Percentiles rank a stretch among this genome's conserved stretches.
Evolutionary conservation across 1,284 basidiomycete species (phyloP).

Genomic region (Tremellales sp.): DNA sequence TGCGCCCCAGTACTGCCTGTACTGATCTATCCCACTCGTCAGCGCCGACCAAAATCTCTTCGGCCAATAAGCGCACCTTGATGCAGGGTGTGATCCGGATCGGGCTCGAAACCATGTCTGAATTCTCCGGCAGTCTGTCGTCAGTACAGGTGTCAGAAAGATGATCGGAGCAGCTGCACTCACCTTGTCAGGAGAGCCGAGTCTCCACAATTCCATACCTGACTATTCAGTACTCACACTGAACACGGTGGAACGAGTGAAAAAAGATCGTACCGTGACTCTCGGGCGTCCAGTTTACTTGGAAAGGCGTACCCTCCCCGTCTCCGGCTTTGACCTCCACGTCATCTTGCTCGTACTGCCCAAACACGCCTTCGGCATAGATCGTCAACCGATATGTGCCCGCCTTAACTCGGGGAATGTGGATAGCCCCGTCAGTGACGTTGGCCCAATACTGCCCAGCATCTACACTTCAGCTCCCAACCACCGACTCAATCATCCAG

Average conservation of each 20-base stretch:
- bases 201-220: slow-evolving; percentile 34
- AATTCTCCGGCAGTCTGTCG: background rate
- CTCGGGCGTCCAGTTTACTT: slow-evolving; percentile 23
- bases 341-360: slow-evolving; percentile 29
- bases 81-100: slow-evolving; percentile 16
- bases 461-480: background rate
- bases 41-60: slow-evolving; percentile 12
- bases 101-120: slow-evolving; percentile 18
- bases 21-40: slow-evolving; percentile 21
- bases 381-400: slow-evolving; percentile 35
- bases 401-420: slow-evolving; percentile 29
- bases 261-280: slow-evolving; percentile 1
- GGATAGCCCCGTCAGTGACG: slow-evolving; percentile 19
- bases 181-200: slow-evolving; percentile 29
- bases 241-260: background rate
- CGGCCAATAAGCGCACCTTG: background rate
- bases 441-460: slow-evolving; percentile 36
- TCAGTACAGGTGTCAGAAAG: background rate
- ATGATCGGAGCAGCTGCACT: background rate
- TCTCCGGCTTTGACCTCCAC: slow-evolving; percentile 21
- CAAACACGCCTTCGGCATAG: slow-evolving; percentile 39
- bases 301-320: slow-evolving; percentile 2
- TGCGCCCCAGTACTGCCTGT: slow-evolving; percentile 23
- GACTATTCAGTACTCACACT: background rate
- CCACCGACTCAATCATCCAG: background rate